Percentiles rank a stretch among this genome's conserved stretches.
These are phyloP conservation scores for Vitis rupestris DNA, from an alignment of 164 flowering plant species.

Conservation along the genomic window DNA sequence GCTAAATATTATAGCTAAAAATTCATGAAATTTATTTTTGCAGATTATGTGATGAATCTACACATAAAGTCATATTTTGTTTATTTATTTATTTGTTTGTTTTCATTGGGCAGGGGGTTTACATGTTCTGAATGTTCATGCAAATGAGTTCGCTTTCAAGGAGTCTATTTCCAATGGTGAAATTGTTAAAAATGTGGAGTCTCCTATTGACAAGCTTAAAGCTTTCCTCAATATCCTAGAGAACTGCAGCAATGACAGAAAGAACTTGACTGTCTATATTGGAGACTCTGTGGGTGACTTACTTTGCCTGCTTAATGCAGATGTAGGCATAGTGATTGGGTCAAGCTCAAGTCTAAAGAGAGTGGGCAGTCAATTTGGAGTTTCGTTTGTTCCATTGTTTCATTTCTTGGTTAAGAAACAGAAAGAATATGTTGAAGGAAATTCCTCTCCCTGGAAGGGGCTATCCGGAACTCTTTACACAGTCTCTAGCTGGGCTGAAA, in stretches of 20 bases:
- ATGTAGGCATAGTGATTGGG: constrained; percentile 65
- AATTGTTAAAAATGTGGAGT: constrained; percentile 46
- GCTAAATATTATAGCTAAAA: too few species aligned
- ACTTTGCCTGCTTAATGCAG: constrained; percentile 67
- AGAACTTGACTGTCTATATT: constrained; percentile 47
- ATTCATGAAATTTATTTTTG: neutral
- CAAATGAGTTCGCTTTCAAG: constrained; percentile 54
- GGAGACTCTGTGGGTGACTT: constrained; percentile 70
- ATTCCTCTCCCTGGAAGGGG: constrained; percentile 41
- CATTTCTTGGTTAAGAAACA: constrained; percentile 54
- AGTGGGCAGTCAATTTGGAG: constrained; percentile 55
- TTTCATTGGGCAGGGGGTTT: constrained; percentile 38
- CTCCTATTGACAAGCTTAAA: constrained; percentile 58
- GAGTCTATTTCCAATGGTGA: constrained; percentile 54
- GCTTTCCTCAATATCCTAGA: constrained; percentile 33
- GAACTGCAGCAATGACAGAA: constrained; percentile 20
- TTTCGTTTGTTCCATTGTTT: constrained; percentile 57
- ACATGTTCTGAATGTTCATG: constrained; percentile 34
- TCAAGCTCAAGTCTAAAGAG: constrained; percentile 60
- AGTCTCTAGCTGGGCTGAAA: constrained; percentile 62
- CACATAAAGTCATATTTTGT: neutral
- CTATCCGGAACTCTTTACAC: constrained; percentile 57
- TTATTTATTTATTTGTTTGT: neutral
- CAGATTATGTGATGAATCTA: too few species aligned
- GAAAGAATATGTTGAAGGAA: constrained; percentile 29